Percentiles rank a stretch among this genome's conserved stretches.
phyloP scores from a whole-genome alignment of 2,329 filamentous ascomycete species.

The Arthrocladium fulminans region DNA sequence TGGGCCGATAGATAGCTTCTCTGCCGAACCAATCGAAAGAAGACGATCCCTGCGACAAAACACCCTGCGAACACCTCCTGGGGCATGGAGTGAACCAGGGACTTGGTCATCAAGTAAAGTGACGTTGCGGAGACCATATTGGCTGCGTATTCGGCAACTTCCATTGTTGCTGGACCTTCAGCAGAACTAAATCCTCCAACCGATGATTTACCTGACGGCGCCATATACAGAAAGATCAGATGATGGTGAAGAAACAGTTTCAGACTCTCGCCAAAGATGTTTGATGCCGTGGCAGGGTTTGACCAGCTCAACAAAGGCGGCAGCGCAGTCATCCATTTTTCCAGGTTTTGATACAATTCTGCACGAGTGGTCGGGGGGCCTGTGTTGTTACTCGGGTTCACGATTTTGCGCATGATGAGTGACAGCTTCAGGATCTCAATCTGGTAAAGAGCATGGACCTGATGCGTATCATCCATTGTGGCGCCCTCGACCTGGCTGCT shows the following conservation, averaged over 20 bases:
- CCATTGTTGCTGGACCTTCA: background rate
- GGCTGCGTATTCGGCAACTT: conserved; percentile 12
- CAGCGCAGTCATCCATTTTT: conserved; percentile 8
- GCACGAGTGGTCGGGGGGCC: conserved; percentile 9
- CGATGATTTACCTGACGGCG: conserved; percentile 2
- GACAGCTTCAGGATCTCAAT: conserved; percentile 11
- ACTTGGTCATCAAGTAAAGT: conserved; percentile 11
- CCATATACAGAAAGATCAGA: conserved; percentile 11
- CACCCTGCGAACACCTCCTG: conserved; percentile 14
- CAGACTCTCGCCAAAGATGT: conserved; percentile 12
- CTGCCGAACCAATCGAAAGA: conserved; percentile 9
- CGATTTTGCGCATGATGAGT: conserved; percentile 10
- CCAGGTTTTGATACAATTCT: conserved; percentile 4
- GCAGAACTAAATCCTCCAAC: background rate
- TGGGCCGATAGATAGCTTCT: conserved; percentile 7
- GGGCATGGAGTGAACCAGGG: conserved; percentile 10
- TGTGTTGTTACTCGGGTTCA: conserved; percentile 10
- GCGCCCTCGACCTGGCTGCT: background rate
- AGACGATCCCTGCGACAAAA: conserved; percentile 15
- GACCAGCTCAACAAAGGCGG: conserved; percentile 9
- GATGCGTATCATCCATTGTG: background rate
- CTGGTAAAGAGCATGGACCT: conserved; percentile 9
- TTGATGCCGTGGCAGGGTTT: conserved; percentile 3
- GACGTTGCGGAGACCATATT: conserved; percentile 12
- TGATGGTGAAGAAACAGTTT: conserved; percentile 13